Percentiles rank a stretch among this genome's conserved stretches.
Conservation (phyloP, 176 grass and related monocot species). For the Coix lacrymajobi region DNA sequence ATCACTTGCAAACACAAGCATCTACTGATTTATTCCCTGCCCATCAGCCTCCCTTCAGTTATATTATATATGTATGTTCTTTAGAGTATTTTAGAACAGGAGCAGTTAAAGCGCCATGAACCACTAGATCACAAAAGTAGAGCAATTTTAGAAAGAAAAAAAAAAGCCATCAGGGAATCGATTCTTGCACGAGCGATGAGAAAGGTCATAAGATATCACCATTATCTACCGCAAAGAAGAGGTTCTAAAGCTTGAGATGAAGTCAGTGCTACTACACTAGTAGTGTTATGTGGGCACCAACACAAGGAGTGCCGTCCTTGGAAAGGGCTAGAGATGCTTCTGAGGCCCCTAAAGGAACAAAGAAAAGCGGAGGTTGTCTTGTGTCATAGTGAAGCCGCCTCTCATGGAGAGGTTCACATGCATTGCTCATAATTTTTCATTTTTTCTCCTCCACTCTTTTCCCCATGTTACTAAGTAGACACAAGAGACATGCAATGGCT, state of each 20-base stretch:
- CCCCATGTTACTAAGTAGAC: background rate
- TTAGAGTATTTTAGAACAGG: background rate
- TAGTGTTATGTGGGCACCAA: conserved; percentile 22
- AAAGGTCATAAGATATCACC: conserved; percentile 5
- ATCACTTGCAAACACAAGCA: conserved; percentile 19
- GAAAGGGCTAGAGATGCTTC: conserved; percentile 45
- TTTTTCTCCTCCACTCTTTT: background rate
- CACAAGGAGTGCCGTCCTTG: conserved; percentile 32
- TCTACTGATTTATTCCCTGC: conserved; percentile 21
- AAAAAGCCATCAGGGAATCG: conserved; percentile 8
- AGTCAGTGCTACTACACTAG: background rate
- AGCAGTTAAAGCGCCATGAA: conserved; percentile 11
- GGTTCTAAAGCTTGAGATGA: conserved; percentile 13
- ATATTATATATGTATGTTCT: background rate
- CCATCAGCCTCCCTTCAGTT: conserved; percentile 9
- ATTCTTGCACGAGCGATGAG: background rate
- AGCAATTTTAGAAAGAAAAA: conserved; percentile 10
- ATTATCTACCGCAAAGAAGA: background rate
- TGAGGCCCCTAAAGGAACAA: background rate
- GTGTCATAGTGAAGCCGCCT: conserved; percentile 42
- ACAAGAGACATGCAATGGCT: background rate
- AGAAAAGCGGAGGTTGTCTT: conserved; percentile 21
- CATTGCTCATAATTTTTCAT: conserved; percentile 18
- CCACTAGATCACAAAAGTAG: conserved; percentile 5
- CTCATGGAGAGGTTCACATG: conserved; percentile 7